Base-by-base conservation (phyloP, 176 grass and related monocot species). In the Leersia perrieri region DNA sequence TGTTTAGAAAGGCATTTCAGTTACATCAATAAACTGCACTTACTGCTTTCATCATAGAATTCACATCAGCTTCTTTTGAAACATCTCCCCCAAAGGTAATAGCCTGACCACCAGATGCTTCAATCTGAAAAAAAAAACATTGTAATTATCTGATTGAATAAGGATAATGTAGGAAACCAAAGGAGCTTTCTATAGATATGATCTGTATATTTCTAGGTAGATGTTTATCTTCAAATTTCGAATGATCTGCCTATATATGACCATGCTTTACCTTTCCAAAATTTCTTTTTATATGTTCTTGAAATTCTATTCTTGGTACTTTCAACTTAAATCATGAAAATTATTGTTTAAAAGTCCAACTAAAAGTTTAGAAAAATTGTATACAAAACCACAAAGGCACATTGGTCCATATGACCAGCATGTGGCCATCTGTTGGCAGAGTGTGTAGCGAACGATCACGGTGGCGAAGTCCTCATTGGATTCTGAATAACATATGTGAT, bases 31-130 rank as follows among this genome's bases (percentile, higher is more conserved):
- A 72, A 87, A 81, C 28, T 71, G 51, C 7, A 87, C 96, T 90
- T 83, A 96, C 93, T 70, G 91, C 84, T 90, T 99, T 99, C 62
- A 99, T 88, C 89, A 99, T 99, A 83, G 97, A 83, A 38, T 96
- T 93, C 42, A 99, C 97, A 85, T 96, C 97, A 75, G 63, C 82
- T 92, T 96, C 97, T 87, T 96, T 93, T 33, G 97, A 96, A 90
- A 99, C 91, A 90, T 99, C 97, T 71, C 97, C 93, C 57, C 89
- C 91, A 51, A 99, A 94, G 61, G 89, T 89, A 86, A 99, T 91
- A 68, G 97, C 89, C 73, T 99, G 91, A 83, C 97, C 97, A 67
- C 97, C 93, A 75, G 34, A 74, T 72, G 80, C 80, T 85, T 93
- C 97, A 83, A 99, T 99, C 93, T 99, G 79, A n/a, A 72, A 68